Conservation (phyloP, 371 early-diverging fungal species). For the Mortierella sp. region DNA sequence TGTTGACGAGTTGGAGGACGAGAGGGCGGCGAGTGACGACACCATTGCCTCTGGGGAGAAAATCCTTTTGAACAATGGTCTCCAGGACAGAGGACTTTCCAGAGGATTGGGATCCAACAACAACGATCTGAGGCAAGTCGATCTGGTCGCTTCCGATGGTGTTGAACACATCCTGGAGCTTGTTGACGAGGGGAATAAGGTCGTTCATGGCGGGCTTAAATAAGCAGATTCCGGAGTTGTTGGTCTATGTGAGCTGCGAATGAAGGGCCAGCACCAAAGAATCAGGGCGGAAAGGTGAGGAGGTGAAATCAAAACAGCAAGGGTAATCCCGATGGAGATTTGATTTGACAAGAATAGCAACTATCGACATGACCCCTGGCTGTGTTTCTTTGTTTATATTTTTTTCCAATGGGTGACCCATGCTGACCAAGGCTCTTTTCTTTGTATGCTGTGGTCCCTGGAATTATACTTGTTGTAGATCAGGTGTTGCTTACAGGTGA, state of each 20-base stretch:
- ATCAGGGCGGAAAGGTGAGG: not conserved
- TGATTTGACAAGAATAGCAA: not conserved
- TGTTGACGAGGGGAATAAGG: constrained; percentile 90
- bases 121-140: constrained; percentile 94
- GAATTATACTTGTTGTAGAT: not conserved
- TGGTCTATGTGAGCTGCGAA: constrained; percentile 3
- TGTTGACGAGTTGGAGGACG: constrained; percentile 89
- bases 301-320: not conserved
- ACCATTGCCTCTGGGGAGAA: constrained; percentile 93
- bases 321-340: not conserved
- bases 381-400: not conserved
- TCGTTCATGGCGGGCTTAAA: constrained; percentile 73
- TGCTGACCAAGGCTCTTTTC: not conserved
- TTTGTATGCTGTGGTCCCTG: not conserved
- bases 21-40: constrained; percentile 95
- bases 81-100: constrained; percentile 96
- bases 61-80: constrained; percentile 92
- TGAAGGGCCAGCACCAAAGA: not conserved
- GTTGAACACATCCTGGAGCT: constrained; percentile 94
- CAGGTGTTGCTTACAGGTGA: constrained; percentile 2
- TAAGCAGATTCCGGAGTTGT: not conserved
- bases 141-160: constrained; percentile 85
- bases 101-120: constrained; percentile 90
- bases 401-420: not conserved
- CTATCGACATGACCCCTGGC: not conserved